A percentile compares a stretch with the other conserved stretches of the same genome.
phyloP scores from a whole-genome alignment of 768 basidiomycete genomes.

The Leucocoprinus sp. region DNA sequence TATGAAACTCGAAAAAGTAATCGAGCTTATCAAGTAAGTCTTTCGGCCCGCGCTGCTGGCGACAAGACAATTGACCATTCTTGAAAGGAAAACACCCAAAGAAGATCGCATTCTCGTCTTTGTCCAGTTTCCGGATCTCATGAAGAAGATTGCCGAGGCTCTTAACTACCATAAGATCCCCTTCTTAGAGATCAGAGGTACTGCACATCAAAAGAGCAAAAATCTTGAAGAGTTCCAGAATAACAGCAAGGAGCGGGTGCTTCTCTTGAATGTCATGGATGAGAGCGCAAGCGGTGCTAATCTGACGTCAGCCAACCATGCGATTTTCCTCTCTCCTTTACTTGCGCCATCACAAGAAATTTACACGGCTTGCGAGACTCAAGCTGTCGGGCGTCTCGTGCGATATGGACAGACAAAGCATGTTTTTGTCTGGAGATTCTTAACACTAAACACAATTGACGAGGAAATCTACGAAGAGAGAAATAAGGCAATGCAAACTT shows the following conservation, averaged over 20 bases:
- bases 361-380: constrained; percentile 76
- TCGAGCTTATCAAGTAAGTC: constrained; percentile 66
- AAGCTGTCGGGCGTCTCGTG: constrained; percentile 77
- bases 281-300: constrained; percentile 94
- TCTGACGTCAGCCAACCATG: constrained; percentile 88
- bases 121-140: constrained; percentile 93
- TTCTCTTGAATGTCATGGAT: constrained; percentile 89
- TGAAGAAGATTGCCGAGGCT: constrained; percentile 84
- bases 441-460: constrained; percentile 86
- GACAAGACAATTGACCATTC: constrained; percentile 8
- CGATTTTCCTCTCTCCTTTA: constrained; percentile 89
- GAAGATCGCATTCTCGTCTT: constrained; percentile 85
- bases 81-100: constrained; percentile 56
- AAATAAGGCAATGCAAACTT: constrained; percentile 20
- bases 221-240: constrained; percentile 84
- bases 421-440: constrained; percentile 76
- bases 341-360: constrained; percentile 76
- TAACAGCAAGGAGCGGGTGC: constrained; percentile 64
- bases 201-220: constrained; percentile 69
- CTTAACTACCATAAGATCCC: constrained; percentile 62
- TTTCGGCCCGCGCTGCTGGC: not conserved
- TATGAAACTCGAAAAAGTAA: constrained; percentile 71
- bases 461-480: constrained; percentile 68
- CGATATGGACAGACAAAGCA: constrained; percentile 77
- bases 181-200: constrained; percentile 77